Evolutionary conservation across 2,329 filamentous ascomycete species (phyloP), one percentile per base, ranked within the genome.

Genomic region (Neodidymelliopsis sp.): DNA sequence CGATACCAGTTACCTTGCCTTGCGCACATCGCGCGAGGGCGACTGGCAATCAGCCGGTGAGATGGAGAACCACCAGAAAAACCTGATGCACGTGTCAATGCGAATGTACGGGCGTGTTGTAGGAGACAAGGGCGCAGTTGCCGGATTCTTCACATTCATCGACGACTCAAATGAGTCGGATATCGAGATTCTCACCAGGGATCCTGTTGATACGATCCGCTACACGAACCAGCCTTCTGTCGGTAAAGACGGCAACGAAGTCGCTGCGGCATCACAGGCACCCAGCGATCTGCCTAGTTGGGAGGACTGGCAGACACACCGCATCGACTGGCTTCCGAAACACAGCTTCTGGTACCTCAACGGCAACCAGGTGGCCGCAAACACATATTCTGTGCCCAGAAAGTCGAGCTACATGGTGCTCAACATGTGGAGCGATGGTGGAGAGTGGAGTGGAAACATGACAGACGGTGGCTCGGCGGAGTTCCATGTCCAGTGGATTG

Each of bases 181-280:
- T 53, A 77, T 82, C 51, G 80, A 82, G 64, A 79, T 82, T 49
- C 65, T 81, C 9, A 82, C 79, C 1, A 63, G 70, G 4, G 79
- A 81, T 42, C 72, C 76, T 1, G 66, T 62, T 1, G 65, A 71
- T 45, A 72, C 69, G 4, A 72, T 80, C 4, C 75, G 74, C 52
- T 86, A 83, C 69, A 85, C 83, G 11, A 86, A 86, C 63, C 83
- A 86, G 63, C 83, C 83, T 0, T 74, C 80, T 0, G 78, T 80
- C 46, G 77, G 73, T 47, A 69, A 71, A 10, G 65, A 72, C 8
- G 78, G 77, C 22, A 70, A 77, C 25, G 73, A 77, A 23, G 69
- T 81, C 31, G 63, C 74, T 4, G 64, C 71, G 19, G 78, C 83
- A 1, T 71, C 6, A 81, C 80, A 54, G 75, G 73, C 9, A 79